phyloP scores from a whole-genome alignment of 306 rosid species.

The Vigna radiata region DNA sequence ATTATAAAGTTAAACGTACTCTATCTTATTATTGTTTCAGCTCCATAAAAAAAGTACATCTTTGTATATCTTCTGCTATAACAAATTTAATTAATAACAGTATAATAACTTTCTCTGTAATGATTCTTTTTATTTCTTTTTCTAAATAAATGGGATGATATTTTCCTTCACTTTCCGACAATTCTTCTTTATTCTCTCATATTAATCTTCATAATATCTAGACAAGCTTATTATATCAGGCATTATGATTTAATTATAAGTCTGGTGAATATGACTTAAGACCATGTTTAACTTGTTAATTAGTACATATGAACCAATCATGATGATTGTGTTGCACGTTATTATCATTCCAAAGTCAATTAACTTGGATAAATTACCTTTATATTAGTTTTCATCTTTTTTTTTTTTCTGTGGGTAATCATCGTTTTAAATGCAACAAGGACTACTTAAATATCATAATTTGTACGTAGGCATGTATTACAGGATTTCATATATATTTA shows the following conservation, averaged over 20 bases:
- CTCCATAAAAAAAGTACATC: background rate
- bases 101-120: background rate
- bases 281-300: slow-evolving; percentile 6
- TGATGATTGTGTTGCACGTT: background rate
- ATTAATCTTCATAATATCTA: background rate
- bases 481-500: background rate
- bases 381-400: no score
- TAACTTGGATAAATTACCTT: no score
- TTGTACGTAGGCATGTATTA: background rate
- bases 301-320: background rate
- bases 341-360: no score
- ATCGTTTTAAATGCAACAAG: background rate
- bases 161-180: background rate
- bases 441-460: slow-evolving; percentile 1
- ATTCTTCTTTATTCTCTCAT: background rate
- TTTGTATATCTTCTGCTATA: background rate
- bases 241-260: background rate
- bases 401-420: background rate
- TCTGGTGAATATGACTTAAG: background rate
- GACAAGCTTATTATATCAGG: background rate
- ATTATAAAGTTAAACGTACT: background rate
- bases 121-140: background rate
- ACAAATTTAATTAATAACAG: background rate
- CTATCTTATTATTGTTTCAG: background rate
- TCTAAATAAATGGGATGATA: background rate